Evolutionary conservation across 306 rosid genomes (phyloP).

Genomic region (Trifolium dubium): DNA sequence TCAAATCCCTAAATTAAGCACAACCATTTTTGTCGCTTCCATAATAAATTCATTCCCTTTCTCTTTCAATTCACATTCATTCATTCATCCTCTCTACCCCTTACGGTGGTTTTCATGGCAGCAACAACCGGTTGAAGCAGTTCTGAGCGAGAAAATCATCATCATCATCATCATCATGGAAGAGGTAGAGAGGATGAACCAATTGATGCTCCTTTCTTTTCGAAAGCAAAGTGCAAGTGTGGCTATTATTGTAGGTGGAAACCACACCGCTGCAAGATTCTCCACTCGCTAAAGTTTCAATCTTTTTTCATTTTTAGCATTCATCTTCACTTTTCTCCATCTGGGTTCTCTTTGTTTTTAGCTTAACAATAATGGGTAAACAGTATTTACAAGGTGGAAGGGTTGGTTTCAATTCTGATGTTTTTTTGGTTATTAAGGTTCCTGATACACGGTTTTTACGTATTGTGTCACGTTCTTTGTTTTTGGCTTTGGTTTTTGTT

Average conservation of each 20-base stretch:
- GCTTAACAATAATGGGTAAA: conserved; percentile 10
- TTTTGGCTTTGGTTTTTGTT: conserved; percentile 58
- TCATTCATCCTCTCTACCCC: neutral
- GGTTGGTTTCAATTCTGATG: conserved; percentile 35
- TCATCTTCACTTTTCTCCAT: conserved; percentile 8
- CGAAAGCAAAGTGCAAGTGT: conserved; percentile 50
- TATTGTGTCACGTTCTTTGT: conserved; percentile 56
- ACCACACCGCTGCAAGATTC: conserved; percentile 69
- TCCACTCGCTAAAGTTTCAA: conserved; percentile 4
- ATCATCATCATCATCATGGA: conserved; percentile 45
- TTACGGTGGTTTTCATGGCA: conserved; percentile 28
- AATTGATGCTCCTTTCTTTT: conserved; percentile 56
- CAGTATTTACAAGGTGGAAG: neutral
- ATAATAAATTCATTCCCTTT: neutral
- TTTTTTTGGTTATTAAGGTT: conserved; percentile 55
- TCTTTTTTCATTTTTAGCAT: neutral
- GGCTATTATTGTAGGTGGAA: conserved; percentile 80
- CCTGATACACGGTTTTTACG: conserved; percentile 54
- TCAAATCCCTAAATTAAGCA: conserved; percentile 33
- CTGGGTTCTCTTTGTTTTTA: neutral
- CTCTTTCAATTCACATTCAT: too few species aligned
- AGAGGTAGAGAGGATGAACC: conserved; percentile 56
- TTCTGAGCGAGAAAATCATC: neutral
- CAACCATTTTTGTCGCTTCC: conserved; percentile 1
- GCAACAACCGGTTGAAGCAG: conserved; percentile 40